Evolutionary conservation across 1,284 basidiomycete genomes (phyloP), one percentile per base, ranked within the genome.

Genomic region (Moesziomyces sp.): DNA sequence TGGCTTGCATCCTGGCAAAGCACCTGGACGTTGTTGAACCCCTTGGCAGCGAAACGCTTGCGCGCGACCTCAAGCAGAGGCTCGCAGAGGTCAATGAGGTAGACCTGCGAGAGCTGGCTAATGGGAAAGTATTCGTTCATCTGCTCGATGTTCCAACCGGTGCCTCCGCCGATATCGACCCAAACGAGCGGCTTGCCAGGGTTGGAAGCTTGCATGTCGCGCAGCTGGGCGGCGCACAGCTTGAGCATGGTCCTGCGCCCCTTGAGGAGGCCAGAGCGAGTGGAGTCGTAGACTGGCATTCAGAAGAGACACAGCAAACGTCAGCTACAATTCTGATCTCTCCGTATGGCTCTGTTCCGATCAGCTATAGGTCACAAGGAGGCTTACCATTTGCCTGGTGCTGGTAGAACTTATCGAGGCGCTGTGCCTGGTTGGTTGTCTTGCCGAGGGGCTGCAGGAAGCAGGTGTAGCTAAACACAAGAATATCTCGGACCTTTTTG

Each of bases 161-260:
- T 93, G 38, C 92, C 92, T 28, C 92, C 92, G 10, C 92, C 92
- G 58, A 93, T 89, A 83, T 93, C 92, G 34, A 93, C 87, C 92
- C 92, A 93, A 34, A 93, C 87, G 11, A 91, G 86, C 28, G 86
- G 86, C 76, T 88, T 87, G 0, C 84, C 76, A 0, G 87, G 86
- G 23, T 86, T 74, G 44, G 65, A 64, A 18, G 73, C 81, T 69
- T 85, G 77, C 35, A 85, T 83, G 70, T 87, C 85, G 38, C 86
- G 87, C 18, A 93, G 86, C 80, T 93, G 91, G 26, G 88, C 88
- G 0, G 91, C 90, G 19, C 89, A 88, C 13, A 93, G 87, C 74
- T 84, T 83, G 59, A 84, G 79, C 82, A 84, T 83, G 30, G 82
- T 83, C 46, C 68, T 74, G 28, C 82, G 77, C 21, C 82, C 82